phyloP scores from a whole-genome alignment of 495 filamentous ascomycete species.

The Talaromyces stipitatus region DNA sequence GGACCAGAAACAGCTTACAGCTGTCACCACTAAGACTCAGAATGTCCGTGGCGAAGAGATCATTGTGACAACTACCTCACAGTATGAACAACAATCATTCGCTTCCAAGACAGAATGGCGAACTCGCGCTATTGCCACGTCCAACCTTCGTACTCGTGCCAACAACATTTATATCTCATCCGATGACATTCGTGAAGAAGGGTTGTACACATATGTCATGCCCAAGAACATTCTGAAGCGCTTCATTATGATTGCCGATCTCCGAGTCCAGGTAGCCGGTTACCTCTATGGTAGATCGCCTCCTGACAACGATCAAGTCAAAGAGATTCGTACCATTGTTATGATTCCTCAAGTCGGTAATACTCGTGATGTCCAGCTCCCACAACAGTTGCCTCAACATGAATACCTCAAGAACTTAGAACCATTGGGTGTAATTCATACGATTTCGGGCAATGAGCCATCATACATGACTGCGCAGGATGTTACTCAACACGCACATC shows the following conservation, averaged over 20 bases:
- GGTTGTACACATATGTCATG: constrained; percentile 88
- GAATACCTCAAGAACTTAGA: constrained; percentile 84
- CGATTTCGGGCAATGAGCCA: constrained; percentile 87
- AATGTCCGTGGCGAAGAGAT: constrained; percentile 98
- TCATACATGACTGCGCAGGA: constrained; percentile 93
- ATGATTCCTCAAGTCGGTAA: constrained; percentile 97
- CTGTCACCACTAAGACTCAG: constrained; percentile 96
- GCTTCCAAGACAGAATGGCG: constrained; percentile 99
- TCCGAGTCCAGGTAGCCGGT: constrained; percentile 91
- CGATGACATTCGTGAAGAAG: constrained; percentile 75
- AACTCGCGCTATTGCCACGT: constrained; percentile 91
- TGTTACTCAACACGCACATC: constrained; percentile 83
- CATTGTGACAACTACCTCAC: constrained; percentile 93
- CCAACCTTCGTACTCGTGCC: constrained; percentile 85
- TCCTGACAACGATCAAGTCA: constrained; percentile 90
- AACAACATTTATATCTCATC: constrained; percentile 99
- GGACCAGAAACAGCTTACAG: constrained; percentile 92
- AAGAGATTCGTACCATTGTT: constrained; percentile 92
- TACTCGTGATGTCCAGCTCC: constrained; percentile 82
- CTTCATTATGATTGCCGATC: constrained; percentile 96
- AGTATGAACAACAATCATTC: constrained; percentile 95
- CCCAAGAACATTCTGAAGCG: constrained; percentile 98
- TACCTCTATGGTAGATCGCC: constrained; percentile 94
- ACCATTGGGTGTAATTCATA: constrained; percentile 93
- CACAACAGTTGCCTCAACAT: constrained; percentile 88